phyloP scores from a whole-genome alignment of 1,284 basidiomycete genomes.

The Cutaneotrichosporon cavernicola region DNA sequence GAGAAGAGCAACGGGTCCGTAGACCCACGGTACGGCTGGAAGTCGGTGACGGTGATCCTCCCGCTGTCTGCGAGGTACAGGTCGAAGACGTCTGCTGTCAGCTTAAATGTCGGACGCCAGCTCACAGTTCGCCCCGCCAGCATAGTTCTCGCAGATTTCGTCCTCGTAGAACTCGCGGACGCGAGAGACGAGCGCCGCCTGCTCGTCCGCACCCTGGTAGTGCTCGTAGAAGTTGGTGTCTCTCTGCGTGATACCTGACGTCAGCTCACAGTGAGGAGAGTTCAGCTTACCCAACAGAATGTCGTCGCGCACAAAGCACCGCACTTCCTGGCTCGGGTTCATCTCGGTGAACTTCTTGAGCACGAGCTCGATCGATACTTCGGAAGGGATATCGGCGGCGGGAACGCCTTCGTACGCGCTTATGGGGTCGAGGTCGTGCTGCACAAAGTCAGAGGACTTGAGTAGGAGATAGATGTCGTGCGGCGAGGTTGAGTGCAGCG shows the following conservation, averaged over 20 bases:
- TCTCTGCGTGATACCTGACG: constrained; percentile 77
- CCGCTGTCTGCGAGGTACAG: constrained; percentile 80
- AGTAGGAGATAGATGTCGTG: constrained; percentile 88
- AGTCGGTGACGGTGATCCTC: constrained; percentile 76
- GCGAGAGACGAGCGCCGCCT: constrained; percentile 59
- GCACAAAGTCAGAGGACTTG: constrained; percentile 88
- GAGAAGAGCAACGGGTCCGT: constrained; percentile 85
- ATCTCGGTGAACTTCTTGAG: constrained; percentile 88
- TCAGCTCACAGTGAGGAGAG: neutral
- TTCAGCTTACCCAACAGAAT: constrained; percentile 9
- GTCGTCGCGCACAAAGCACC: constrained; percentile 73
- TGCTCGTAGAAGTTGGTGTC: constrained; percentile 88
- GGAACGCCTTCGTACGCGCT: constrained; percentile 46
- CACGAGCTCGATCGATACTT: constrained; percentile 69
- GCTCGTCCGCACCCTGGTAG: constrained; percentile 64
- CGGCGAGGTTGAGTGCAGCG: constrained; percentile 79
- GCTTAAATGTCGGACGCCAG: constrained; percentile 14
- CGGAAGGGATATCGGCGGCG: constrained; percentile 26
- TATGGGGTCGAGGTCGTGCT: constrained; percentile 70
- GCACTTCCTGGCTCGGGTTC: constrained; percentile 75
- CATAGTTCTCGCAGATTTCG: constrained; percentile 64
- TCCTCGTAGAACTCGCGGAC: constrained; percentile 67
- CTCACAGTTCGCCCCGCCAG: constrained; percentile 67
- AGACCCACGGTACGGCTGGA: constrained; percentile 79
- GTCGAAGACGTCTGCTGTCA: constrained; percentile 72